Evolutionary conservation across 2,329 filamentous ascomycete genomes (phyloP), one percentile per base, ranked within the genome.

Genomic region (Penicillium olsonii): DNA sequence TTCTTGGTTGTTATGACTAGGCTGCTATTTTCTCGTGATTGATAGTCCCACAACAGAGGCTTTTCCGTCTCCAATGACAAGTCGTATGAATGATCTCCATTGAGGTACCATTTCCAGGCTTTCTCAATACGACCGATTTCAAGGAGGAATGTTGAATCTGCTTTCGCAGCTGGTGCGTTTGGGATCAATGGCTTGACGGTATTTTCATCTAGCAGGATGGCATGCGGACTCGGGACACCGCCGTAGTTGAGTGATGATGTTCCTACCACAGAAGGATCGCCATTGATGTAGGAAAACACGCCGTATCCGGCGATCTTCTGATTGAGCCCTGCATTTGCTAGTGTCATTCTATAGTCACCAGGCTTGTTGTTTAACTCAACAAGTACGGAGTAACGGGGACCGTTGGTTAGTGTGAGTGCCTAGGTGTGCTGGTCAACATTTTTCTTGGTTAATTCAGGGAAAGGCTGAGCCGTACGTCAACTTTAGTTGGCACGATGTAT

Each of bases 71-170:
- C 39, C 11, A 48, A 5, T n/a, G 45, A 31, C 15, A 44, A 15
- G 10, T 17, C 8, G 9, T 44, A 48, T 3, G 45, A 24, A 12
- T 48, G 4, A 3, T 48, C 5, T 10, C 34, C 39, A 31, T 48
- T 38, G 7, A 48, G 39, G 10, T 33, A 44, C 45, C 45, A 48
- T 38, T 43, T 38, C 45, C 45, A 48, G 1, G 39, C 45, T 2
- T 48, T 37, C 10, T 43, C 39, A 38, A 43, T 37, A 3, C 39
- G 45, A 6, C 45, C 45, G 26, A 43, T 24, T 1, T 7, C 20
- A 10, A 48, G 45, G 1, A 43, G 3, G 15, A 31, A 48, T 2
- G 45, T 48, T 12, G 22, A 8, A 17, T 43, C 39, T 8, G 18
- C 33, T 14, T 38, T n/a, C 14, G 19, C 8, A 11, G 18, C 37